Evolutionary conservation across 257 asterid species (phyloP), one percentile per base, ranked within the genome.

Genomic region (Nicotiana undulata): DNA sequence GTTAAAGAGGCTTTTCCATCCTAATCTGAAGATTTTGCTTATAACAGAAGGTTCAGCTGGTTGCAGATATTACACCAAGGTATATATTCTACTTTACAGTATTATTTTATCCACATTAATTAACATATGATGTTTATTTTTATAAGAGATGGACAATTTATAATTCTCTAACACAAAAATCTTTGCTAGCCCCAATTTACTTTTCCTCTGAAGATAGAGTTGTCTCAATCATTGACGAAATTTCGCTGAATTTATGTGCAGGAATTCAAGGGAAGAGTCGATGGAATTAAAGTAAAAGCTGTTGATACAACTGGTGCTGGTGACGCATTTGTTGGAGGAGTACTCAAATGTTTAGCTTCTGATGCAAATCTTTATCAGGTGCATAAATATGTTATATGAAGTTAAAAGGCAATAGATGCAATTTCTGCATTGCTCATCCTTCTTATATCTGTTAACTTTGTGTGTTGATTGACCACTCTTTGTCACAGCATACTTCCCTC

Each of bases 231-330:
- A n/a, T 32, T 32, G 37, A 32, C 37, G 37, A 32, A 32, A 32
- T 32, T 28, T 32, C 5, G 37, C 37, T 32, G 37, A 32, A 32
- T 32, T 5, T 32, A 32, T 32, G 67, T 52, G 81, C 92, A 95
- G 98, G 82, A 89, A 87, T 95, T 93, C 88, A 91, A 87, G 81
- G 98, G 98, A 82, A 87, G 93, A 89, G 96, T 92, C 74, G 63
- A 86, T n/a, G 91, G 92, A 60, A 34, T 88, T 49, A 82, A 89
- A 82, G 97, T 94, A 68, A 88, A 92, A 79, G 13, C 95, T 13
- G 86, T 94, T 44, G 98, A 94, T 89, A 93, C 97, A 64, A 94
- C 91, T 59, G 98, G 98, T 28, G 98, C 98, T 31, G 98, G 98
- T 63, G 98, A 94, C 88, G 94, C 98, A 44, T 94, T 93, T 86